Base-by-base conservation (phyloP, 2,329 filamentous ascomycete species). In the Triangularia verruculosa region DNA sequence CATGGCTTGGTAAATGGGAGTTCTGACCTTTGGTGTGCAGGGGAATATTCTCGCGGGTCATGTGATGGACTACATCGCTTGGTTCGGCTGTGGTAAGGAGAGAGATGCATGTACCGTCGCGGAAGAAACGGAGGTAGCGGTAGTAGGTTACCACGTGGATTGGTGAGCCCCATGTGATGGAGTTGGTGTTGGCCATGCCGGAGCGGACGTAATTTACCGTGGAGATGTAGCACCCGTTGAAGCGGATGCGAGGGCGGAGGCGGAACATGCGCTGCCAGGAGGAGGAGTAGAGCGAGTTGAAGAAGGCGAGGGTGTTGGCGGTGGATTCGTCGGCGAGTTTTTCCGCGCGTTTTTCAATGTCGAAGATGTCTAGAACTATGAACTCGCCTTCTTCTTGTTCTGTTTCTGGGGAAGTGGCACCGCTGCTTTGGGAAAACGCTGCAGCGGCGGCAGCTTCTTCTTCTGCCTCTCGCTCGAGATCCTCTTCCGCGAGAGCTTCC, bases 61-160 rank as follows among this genome's bases (percentile, higher is more conserved):
- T 82, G 71, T 94, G 85, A 62, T 93, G 91, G 0, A 99, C 92
- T 12, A 98, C 91, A 17, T 96, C 91, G n/a, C 83, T 78, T 0
- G 95, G 95, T 73, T 97, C 92, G 4, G 85, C 78, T 0, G 91
- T 96, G 0, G 90, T 92, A 34, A 96, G 83, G 1, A 99, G 83
- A 61, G 88, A 92, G 64, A 98, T 88, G 67, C 85, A 87, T 1
- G 90, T 89, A 27, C 95, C 95, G 75, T 98, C 92, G 24, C 93
- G 90, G 79, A 95, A 95, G 79, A 99, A 95, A 60, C 95, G 91
- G 3, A 99, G 85, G 77, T 98, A 99, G 63, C 95, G 92, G 79
- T 96, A 99, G 78, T 98, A 99, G 0, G 95, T 99, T 57, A 99
- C 93, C 64, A 98, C 96, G 74, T 96, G 93, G 34, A 98, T 89